Base-by-base conservation (phyloP, 2,329 filamentous ascomycete species). In the Ceratocystis harringtonii region DNA sequence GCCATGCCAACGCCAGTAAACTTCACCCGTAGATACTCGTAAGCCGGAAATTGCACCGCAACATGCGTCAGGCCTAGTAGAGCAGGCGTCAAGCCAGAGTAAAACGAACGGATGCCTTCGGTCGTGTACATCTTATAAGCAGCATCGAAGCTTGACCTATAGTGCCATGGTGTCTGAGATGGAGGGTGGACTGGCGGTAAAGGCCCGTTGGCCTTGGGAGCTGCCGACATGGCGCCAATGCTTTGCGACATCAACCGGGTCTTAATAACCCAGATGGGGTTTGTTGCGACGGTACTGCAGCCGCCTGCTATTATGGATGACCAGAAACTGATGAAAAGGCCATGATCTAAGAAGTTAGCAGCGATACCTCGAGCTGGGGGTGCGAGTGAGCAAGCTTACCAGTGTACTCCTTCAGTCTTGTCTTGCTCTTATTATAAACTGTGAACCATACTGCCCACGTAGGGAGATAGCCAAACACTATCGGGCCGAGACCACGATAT, bases 241-340 rank as follows among this genome's bases (percentile, higher is more conserved):
- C 85, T 88, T 77, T 97, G 94, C 45, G 94, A 96, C 94, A 97
- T 97, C 70, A 99, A 83, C 70, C 94, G 83, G 61, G 94, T 99
- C 77, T 99, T 99, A 78, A 99, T 96, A 45, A 99, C 94, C 94
- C 94, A 99, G 68, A 99, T 99, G 0, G 94, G 94, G 75, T 97
- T 99, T 28, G 94, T 99, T 68, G 87, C 88, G 69, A 97, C 81
- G 3, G 94, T 99, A 70, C 92, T 96, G 77, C 89, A 96, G 68
- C 86, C 91, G 64, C 94, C 94, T 28, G 92, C 94, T 66, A 91
- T 83, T 68, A 99, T 84, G 8, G 94, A 96, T 25, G 94, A 94
- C 79, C 89, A 92, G 69, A 94, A 87, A 72, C 90, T 90, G 71
- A 92, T 83, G 57, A 90, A 74, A 77, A 69, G 65, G 41, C 63